phyloP scores from a whole-genome alignment of 2,329 filamentous ascomycete species.

The Amauroascus niger region DNA sequence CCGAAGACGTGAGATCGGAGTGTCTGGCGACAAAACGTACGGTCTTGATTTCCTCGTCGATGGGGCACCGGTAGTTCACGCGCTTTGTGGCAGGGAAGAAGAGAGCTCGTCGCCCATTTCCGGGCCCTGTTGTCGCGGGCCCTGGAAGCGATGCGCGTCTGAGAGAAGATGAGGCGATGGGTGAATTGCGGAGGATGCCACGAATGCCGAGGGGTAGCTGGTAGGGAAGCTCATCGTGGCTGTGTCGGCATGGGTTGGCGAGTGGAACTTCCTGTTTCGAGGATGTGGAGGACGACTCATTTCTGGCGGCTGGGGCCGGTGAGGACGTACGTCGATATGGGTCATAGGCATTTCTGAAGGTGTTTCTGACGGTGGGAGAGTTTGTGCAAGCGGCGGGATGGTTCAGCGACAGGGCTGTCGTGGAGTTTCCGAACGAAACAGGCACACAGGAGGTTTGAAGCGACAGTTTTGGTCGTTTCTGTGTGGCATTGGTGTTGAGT shows the following conservation, averaged over 20 bases:
- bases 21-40: slow-evolving; percentile 47
- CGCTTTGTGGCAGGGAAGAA: slow-evolving; percentile 50
- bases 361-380: slow-evolving; percentile 53
- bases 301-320: slow-evolving; percentile 23
- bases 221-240: slow-evolving; percentile 26
- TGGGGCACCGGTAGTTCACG: slow-evolving; percentile 46
- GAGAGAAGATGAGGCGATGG: slow-evolving; percentile 20
- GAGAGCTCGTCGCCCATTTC: slow-evolving; percentile 31
- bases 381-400: slow-evolving; percentile 40
- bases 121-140: slow-evolving; percentile 24
- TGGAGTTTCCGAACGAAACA: slow-evolving; percentile 45
- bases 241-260: neutral
- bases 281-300: neutral
- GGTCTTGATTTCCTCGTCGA: slow-evolving; percentile 52
- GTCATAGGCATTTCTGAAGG: slow-evolving; percentile 52
- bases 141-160: slow-evolving; percentile 33
- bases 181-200: slow-evolving; percentile 42
- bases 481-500: slow-evolving; percentile 11
- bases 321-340: slow-evolving; percentile 29
- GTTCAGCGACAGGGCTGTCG: slow-evolving; percentile 44
- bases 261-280: neutral
- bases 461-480: slow-evolving; percentile 49
- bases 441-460: slow-evolving; percentile 47
- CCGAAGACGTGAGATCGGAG: slow-evolving; percentile 39
- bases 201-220: slow-evolving; percentile 37